Conservation (phyloP, 2,329 filamentous ascomycete genomes). For the Aspergillus pseudotamarii region DNA sequence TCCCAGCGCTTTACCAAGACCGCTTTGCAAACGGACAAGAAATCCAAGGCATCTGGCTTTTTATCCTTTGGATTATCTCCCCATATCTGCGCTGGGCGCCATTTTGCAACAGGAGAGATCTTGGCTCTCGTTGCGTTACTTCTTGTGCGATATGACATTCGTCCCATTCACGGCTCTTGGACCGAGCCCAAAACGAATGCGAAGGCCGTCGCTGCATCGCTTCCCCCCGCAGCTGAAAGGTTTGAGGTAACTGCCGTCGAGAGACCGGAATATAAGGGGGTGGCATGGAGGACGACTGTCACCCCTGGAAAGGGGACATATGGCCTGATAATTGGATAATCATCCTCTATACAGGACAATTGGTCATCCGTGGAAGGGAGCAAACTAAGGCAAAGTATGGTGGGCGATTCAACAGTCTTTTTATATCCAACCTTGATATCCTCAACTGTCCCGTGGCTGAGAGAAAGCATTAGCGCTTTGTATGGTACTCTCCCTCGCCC, state of each 20-base stretch:
- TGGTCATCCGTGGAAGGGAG: too few species aligned
- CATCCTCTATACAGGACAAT: too few species aligned
- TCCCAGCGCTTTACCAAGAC: conserved; percentile 25
- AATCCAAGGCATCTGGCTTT: conserved; percentile 35
- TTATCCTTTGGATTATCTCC: conserved; percentile 55
- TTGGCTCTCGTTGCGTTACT: conserved; percentile 39
- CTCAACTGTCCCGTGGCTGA: too few species aligned
- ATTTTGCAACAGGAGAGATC: conserved; percentile 53
- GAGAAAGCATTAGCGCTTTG: too few species aligned
- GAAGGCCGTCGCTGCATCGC: background rate
- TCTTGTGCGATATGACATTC: conserved; percentile 39
- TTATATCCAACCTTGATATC: too few species aligned
- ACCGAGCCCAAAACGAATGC: background rate
- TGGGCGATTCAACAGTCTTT: too few species aligned
- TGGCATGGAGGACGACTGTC: too few species aligned
- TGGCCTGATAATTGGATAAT: too few species aligned
- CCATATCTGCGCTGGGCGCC: conserved; percentile 51
- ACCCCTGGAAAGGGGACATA: too few species aligned
- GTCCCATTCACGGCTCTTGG: conserved; percentile 25
- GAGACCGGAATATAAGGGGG: too few species aligned
- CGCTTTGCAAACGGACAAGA: conserved; percentile 8
- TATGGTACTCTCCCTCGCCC: too few species aligned
- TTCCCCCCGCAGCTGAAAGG: background rate
- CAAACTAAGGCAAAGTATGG: too few species aligned
- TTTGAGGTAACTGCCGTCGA: background rate